Conservation (phyloP, 116 monocot species). For the Phalaenopsis hybrid region DNA sequence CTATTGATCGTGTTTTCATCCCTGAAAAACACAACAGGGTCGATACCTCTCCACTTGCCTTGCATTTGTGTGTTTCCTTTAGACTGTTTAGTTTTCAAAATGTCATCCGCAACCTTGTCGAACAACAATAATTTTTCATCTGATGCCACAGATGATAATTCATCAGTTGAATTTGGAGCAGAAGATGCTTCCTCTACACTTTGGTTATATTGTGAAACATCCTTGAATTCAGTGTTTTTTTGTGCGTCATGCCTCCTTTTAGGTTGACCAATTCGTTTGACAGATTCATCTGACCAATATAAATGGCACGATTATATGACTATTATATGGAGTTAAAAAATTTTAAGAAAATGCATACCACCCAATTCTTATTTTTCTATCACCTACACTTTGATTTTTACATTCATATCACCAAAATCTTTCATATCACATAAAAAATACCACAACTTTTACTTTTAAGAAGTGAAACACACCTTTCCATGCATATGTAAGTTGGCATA, state of each 20-base stretch:
- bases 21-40: slow-evolving; percentile 86
- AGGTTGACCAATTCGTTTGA: slow-evolving; percentile 18
- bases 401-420: no score
- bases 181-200: slow-evolving; percentile 13
- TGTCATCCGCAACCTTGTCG: slow-evolving; percentile 23
- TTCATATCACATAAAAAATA: no score
- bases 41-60: slow-evolving; percentile 89
- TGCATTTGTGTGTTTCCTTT: slow-evolving; percentile 49
- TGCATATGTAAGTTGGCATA: no score
- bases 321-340: not conserved
- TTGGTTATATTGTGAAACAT: slow-evolving; percentile 10
- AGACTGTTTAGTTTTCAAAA: slow-evolving; percentile 12
- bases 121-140: not conserved
- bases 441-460: no score
- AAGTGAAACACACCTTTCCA: no score
- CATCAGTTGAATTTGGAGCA: slow-evolving; percentile 4
- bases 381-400: no score
- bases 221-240: slow-evolving; percentile 13
- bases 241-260: slow-evolving; percentile 9
- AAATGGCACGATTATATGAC: not conserved
- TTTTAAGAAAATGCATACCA: no score
- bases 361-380: no score
- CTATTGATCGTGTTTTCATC: slow-evolving; percentile 54
- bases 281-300: slow-evolving; percentile 11
- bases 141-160: slow-evolving; percentile 7